Percentiles rank a stretch among this genome's conserved stretches.
Evolutionary conservation across 345 rosid species (phyloP).

Genomic region (Populus pruinosa): DNA sequence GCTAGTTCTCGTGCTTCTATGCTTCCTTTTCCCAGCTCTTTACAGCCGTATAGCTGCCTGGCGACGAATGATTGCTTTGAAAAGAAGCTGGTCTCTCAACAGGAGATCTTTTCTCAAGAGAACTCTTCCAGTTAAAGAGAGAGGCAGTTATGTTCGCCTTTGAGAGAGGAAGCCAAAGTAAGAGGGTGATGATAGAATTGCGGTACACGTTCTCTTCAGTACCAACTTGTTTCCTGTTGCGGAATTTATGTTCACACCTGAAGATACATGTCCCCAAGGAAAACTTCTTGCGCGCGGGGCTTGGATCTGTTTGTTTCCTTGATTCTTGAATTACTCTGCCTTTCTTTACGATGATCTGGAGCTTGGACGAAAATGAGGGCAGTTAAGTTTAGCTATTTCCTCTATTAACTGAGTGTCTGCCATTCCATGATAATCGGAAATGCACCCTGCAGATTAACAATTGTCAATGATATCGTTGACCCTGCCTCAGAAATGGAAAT

Average conservation of each 20-base stretch:
- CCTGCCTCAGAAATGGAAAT: background rate
- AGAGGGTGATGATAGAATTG: background rate
- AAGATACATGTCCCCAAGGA: background rate
- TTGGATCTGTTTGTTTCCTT: background rate
- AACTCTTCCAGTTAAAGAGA: slow-evolving; percentile 43
- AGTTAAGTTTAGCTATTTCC: too few species aligned
- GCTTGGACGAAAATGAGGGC: too few species aligned
- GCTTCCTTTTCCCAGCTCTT: slow-evolving; percentile 63
- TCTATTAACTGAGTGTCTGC: too few species aligned
- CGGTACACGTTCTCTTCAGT: background rate
- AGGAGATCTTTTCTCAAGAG: slow-evolving; percentile 63
- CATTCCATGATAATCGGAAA: too few species aligned
- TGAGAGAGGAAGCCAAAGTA: slow-evolving; percentile 21
- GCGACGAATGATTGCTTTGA: slow-evolving; percentile 44
- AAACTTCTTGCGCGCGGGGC: background rate
- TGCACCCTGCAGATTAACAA: background rate
- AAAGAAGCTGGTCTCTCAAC: slow-evolving; percentile 69
- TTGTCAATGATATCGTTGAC: background rate
- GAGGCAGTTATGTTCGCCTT: slow-evolving; percentile 73
- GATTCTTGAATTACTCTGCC: background rate
- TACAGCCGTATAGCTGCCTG: slow-evolving; percentile 51
- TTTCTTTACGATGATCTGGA: too few species aligned
- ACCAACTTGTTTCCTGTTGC: background rate
- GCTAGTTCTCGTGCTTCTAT: slow-evolving; percentile 52
- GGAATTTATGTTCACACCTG: background rate